Percentiles rank a stretch among this genome's conserved stretches.
These are phyloP conservation scores for Quaeritorhiza haematococci DNA, from an alignment of 371 early-diverging fungal species.

Conservation along the genomic window DNA sequence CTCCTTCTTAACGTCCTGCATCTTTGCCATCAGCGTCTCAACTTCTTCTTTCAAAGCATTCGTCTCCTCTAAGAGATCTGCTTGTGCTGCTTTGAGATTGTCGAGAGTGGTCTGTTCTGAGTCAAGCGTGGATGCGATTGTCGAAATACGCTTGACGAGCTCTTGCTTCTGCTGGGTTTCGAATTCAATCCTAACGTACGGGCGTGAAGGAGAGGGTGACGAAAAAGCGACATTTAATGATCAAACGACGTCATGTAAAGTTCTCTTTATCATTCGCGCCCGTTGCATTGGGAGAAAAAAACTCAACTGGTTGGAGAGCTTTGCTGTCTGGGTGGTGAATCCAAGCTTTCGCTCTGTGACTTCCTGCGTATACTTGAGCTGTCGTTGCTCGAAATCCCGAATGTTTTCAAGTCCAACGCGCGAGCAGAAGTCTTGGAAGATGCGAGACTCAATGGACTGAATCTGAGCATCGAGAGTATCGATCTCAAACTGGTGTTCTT, in stretches of 20 bases:
- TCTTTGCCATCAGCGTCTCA: constrained; percentile 22
- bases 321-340: constrained; percentile 68
- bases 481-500: too few relatives aligned
- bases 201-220: too few relatives aligned
- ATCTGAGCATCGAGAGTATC: constrained; percentile 56
- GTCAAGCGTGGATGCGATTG: constrained; percentile 37
- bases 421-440: constrained; percentile 77
- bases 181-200: constrained; percentile 61
- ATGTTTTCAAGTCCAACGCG: constrained; percentile 65
- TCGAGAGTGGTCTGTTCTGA: constrained; percentile 36
- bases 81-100: constrained; percentile 21
- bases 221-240: not conserved
- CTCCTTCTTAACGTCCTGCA: constrained; percentile 25
- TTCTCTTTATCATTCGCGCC: too few relatives aligned
- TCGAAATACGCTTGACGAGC: constrained; percentile 50
- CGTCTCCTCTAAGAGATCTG: constrained; percentile 19
- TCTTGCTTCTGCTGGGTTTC: constrained; percentile 71
- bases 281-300: too few relatives aligned
- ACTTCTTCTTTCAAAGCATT: constrained; percentile 25
- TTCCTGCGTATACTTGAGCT: constrained; percentile 65
- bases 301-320: constrained; percentile 46
- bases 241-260: too few relatives aligned
- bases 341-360: constrained; percentile 64
- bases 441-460: constrained; percentile 58
- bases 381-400: constrained; percentile 78